Conservation (phyloP, 2,329 filamentous ascomycete species). For the Neofusicoccum parvum region DNA sequence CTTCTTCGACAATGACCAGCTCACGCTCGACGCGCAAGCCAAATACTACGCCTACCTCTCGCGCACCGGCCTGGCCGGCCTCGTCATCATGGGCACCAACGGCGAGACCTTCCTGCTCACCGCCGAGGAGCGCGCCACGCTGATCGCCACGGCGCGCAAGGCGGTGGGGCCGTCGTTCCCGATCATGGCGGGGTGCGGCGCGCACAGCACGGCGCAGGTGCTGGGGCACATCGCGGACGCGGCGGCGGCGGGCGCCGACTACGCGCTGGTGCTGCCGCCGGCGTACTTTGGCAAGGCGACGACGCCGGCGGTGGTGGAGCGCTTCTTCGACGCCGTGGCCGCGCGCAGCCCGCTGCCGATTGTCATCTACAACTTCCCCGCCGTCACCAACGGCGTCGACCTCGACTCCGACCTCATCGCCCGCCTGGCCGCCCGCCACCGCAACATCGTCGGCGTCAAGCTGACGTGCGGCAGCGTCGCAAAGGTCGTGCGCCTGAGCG, state of each 20-base stretch:
- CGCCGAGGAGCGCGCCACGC: constrained; percentile 42
- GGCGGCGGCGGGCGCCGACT: constrained; percentile 44
- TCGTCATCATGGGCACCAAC: constrained; percentile 51
- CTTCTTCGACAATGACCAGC: constrained; percentile 45
- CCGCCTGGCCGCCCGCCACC: constrained; percentile 55
- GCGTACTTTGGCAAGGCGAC: constrained; percentile 50
- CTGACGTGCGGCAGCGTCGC: constrained; percentile 74
- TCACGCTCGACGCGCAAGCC: constrained; percentile 46
- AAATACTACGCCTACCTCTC: constrained; percentile 50
- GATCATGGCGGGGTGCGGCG: constrained; percentile 48
- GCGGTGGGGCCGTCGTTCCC: constrained; percentile 46
- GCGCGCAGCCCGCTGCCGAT: constrained; percentile 63
- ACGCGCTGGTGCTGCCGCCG: constrained; percentile 47
- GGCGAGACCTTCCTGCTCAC: constrained; percentile 52
- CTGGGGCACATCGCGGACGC: constrained; percentile 48
- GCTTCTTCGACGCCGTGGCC: constrained; percentile 55
- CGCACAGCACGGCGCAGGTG: constrained; percentile 47
- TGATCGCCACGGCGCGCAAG: constrained; percentile 44
- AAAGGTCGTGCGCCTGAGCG: constrained; percentile 66
- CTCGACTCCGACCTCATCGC: constrained; percentile 67
- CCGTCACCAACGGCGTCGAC: constrained; percentile 67
- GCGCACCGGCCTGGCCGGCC: constrained; percentile 45
- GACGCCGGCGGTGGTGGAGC: constrained; percentile 43
- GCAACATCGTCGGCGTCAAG: constrained; percentile 70
- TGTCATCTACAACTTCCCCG: constrained; percentile 74